Evolutionary conservation across 306 rosid genomes (phyloP).

Genomic region (Lathyrus oleraceus): DNA sequence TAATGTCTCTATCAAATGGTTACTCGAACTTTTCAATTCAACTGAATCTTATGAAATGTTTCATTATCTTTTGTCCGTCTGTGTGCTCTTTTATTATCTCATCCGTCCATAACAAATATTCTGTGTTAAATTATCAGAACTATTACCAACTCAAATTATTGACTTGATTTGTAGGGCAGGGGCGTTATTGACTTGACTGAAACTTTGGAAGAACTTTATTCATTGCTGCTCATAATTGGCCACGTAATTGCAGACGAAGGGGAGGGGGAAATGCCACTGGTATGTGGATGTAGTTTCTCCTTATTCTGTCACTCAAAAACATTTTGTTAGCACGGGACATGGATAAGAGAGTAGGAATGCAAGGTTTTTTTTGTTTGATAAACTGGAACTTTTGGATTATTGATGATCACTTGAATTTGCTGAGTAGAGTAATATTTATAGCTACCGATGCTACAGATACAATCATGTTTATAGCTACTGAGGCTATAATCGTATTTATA

Average conservation of each 20-base stretch:
- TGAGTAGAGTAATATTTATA: background rate
- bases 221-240: conserved; percentile 80
- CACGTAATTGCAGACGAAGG: conserved; percentile 96
- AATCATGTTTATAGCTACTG: background rate
- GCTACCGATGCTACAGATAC: background rate
- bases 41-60: background rate
- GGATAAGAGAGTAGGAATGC: background rate
- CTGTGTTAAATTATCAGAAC: background rate
- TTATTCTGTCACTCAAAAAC: conserved; percentile 27
- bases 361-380: background rate
- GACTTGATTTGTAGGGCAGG: conserved; percentile 69
- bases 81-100: conserved; percentile 5
- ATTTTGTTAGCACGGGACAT: too few species aligned
- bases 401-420: conserved; percentile 3
- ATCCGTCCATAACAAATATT: conserved; percentile 1
- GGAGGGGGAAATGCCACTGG: conserved; percentile 93
- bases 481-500: background rate
- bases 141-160: conserved; percentile 41
- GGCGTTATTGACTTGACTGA: conserved; percentile 74
- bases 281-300: conserved; percentile 45
- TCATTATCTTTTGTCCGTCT: background rate
- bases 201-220: conserved; percentile 90
- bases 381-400: background rate
- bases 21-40: background rate
- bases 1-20: background rate